Evolutionary conservation across 176 grass and related monocot genomes (phyloP).

Genomic region (Luzula sylvatica): DNA sequence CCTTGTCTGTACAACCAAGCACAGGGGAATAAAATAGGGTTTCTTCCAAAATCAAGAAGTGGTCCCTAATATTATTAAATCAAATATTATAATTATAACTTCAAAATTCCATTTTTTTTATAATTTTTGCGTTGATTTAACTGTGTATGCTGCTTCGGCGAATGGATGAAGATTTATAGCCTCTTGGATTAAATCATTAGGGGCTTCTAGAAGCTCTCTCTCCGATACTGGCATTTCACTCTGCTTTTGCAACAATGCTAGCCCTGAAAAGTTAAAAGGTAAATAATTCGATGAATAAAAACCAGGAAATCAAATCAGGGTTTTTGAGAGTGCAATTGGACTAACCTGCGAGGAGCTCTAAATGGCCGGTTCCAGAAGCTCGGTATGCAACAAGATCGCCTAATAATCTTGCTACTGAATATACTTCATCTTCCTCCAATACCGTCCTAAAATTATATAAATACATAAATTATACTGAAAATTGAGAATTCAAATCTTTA

Average conservation of each 20-base stretch:
- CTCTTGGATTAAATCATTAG: constrained; percentile 60
- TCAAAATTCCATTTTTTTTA: constrained; percentile 1
- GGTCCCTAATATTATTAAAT: constrained; percentile 58
- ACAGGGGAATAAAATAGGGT: constrained; percentile 94
- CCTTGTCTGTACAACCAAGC: constrained; percentile 98
- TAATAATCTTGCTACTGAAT: constrained; percentile 90
- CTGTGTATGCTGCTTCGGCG: constrained; percentile 92
- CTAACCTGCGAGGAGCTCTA: constrained; percentile 85
- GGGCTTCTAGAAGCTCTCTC: constrained; percentile 49
- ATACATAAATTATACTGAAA: not conserved
- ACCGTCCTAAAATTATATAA: constrained; percentile 50
- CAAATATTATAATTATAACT: constrained; percentile 16
- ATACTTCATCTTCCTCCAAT: constrained; percentile 91
- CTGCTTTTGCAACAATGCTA: constrained; percentile 80
- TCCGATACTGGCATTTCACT: constrained; percentile 36
- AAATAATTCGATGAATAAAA: not conserved
- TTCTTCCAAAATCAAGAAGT: constrained; percentile 93
- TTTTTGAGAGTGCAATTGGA: constrained; percentile 1
- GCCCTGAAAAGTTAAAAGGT: constrained; percentile 36
- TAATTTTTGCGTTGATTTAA: constrained; percentile 25
- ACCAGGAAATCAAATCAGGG: not conserved
- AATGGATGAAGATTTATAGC: constrained; percentile 65
- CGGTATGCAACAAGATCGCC: constrained; percentile 98
- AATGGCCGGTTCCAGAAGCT: constrained; percentile 96
- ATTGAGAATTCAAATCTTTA: not conserved